Evolutionary conservation across 2,329 filamentous ascomycete genomes (phyloP), one percentile per base, ranked within the genome.

Genomic region (Cladosporium oxysporum): DNA sequence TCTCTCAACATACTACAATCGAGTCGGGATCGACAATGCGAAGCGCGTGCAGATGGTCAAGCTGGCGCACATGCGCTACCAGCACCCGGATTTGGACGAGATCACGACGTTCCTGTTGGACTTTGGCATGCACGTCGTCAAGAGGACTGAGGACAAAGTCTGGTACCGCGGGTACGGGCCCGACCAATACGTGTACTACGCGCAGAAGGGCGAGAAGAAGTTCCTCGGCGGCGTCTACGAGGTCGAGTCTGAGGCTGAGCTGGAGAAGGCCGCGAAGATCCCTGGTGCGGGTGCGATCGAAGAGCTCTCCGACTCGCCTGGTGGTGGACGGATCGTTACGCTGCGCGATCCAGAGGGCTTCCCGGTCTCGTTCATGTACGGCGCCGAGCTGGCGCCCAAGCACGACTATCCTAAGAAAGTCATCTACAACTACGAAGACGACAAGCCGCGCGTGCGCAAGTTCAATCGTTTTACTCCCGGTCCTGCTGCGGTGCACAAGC

Each of bases 31-130:
- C 72, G 78, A 84, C 67, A 70, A 72, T 18, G 68, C 76, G 57
- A 74, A 78, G 33, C 83, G 84, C 67, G 78, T 85, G 69, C 78
- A 80, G 65, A 72, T 86, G 23, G 79, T 77, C 7, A 82, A 81
- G 65, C 67, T 85, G 5, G 78, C 78, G 1, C 83, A 85, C 66
- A 84, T 85, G 82, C 79, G 83, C 1, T 86, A 86, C 70, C 83
- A 84, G 66, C 83, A 85, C 68, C 80, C 82, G 0, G 79, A 85
- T 65, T 74, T 85, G 4, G 75, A 78, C 26, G 74, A 79, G 65
- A 84, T 84, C 53, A 83, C 80, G 5, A 79, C 73, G 2, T 85
- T 81, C 71, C 74, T 80, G 60, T 73, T 66, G 71, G 80, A 82
- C 67, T 82, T 82, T 69, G 80, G 80, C 28, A 79, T 81, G 76